Base-by-base conservation (phyloP, 495 filamentous ascomycete species). In the Neurospora sp. region DNA sequence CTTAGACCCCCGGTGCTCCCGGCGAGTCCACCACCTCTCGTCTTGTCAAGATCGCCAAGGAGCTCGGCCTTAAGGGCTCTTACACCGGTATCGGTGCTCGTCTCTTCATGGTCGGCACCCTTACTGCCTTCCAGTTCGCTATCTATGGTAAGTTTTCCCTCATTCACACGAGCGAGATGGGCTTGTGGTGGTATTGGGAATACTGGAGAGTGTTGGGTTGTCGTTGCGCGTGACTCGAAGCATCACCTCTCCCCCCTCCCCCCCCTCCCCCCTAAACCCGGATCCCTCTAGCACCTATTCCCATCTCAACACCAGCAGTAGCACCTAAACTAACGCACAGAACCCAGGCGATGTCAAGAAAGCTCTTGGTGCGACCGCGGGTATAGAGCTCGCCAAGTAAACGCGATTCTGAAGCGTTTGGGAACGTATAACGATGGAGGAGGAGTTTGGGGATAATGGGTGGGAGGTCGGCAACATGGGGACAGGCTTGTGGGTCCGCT, bases 101-200 rank as follows among this genome's bases (percentile, higher is more conserved):
- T 89, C 87, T 97, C 73, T 95, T 97, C 88, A 92, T 93, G 88
- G 87, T 89, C 78, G 86, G 87, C 79, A 92, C 90, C 72, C 81
- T 96, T 73, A 97, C 94, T 74, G 93, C 94, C 73, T 92, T 93
- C 80, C 96, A 98, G 86, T 98, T 98, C 83, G 94, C 95, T 79
- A 98, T 98, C 86, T 98, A 98, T 82, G 94, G 93, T 83, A 44
- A 35, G 75, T 70, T 41, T 69, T 20, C 11, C 18, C 44, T 38
- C 18, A 72, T n/a, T 38, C 23, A 2, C n/a, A 5, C 44, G 10
- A 49, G n/a, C 20, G 46, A 54, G 20, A 54, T 23, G 20, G 46
- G 20, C 46, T 54, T 27, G 1, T 54, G 46, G 20, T 23, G 9
- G 46, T 54, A 27, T 27, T 54, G 46, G 46, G 46, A 54, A 54